A percentile compares a stretch with the other conserved stretches of the same genome.
Conservation (phyloP, 257 asterid species). For the Ocimum tenuiflorum region DNA sequence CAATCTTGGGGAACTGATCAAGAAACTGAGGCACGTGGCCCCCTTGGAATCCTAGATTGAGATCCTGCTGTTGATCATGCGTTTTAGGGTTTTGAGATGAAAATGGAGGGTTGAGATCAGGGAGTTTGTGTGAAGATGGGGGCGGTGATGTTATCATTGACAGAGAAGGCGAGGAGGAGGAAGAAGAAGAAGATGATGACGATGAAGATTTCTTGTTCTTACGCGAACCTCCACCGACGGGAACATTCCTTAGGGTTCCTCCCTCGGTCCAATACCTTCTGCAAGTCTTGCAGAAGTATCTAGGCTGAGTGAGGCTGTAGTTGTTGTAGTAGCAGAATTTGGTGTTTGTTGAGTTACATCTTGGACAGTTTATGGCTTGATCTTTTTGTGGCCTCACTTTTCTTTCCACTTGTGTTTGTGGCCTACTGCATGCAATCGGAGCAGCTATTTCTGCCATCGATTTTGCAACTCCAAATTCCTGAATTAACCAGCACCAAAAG, state of each 20-base stretch:
- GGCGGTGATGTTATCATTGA: conserved; percentile 9
- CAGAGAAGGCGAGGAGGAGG: too few relatives aligned
- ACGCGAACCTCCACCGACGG: conserved; percentile 72
- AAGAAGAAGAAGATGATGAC: neutral
- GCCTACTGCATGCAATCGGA: conserved; percentile 33
- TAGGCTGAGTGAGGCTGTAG: conserved; percentile 72
- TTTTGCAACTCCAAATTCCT: conserved; percentile 50
- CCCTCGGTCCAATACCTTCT: conserved; percentile 87
- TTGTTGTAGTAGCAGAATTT: conserved; percentile 82
- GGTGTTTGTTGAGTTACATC: conserved; percentile 68
- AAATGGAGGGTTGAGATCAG: conserved; percentile 43
- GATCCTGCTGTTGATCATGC: conserved; percentile 47
- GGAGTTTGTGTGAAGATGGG: conserved; percentile 24
- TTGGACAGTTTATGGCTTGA: conserved; percentile 53
- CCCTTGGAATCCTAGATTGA: conserved; percentile 41
- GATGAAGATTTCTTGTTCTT: conserved; percentile 42
- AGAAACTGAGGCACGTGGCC: conserved; percentile 36
- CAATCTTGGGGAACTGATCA: conserved; percentile 38
- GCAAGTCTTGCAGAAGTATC: conserved; percentile 78
- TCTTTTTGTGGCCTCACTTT: conserved; percentile 58
- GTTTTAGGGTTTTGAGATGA: conserved; percentile 35
- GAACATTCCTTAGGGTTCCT: conserved; percentile 70
- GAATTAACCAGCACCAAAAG: neutral
- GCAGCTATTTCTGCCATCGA: conserved; percentile 35
- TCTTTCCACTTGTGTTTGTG: conserved; percentile 24